A percentile compares a stretch with the other conserved stretches of the same genome.
These are phyloP conservation scores for Citrus trifoliata DNA, from an alignment of 345 rosid species.

Conservation along the genomic window DNA sequence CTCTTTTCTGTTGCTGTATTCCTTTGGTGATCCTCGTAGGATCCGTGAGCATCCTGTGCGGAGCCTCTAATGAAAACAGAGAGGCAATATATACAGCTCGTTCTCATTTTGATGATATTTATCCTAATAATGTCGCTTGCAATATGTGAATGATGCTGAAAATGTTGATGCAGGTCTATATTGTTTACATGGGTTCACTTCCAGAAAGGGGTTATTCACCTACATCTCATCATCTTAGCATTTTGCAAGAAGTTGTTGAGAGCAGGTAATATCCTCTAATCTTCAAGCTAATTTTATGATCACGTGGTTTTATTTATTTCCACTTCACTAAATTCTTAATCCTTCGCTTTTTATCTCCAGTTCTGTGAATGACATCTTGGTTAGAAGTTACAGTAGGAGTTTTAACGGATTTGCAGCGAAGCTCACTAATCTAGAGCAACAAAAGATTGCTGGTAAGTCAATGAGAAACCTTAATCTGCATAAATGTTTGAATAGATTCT, in stretches of 20 bases:
- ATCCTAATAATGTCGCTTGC: neutral
- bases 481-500: neutral
- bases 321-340: neutral
- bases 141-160: neutral
- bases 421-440: slow-evolving; percentile 33
- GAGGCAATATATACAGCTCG: neutral
- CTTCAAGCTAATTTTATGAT: neutral
- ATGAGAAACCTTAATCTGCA: neutral
- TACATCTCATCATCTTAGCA: slow-evolving; percentile 23
- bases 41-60: neutral
- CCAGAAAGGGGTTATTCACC: slow-evolving; percentile 16
- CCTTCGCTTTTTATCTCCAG: neutral
- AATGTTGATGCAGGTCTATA: slow-evolving; percentile 14
- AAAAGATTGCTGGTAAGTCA: slow-evolving; percentile 28
- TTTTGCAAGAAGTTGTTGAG: slow-evolving; percentile 20
- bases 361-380: slow-evolving; percentile 5
- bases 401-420: slow-evolving; percentile 49
- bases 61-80: neutral
- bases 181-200: slow-evolving; percentile 49
- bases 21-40: neutral
- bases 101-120: neutral
- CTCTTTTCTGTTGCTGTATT: neutral
- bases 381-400: slow-evolving; percentile 38
- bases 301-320: neutral
- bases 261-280: slow-evolving; percentile 3